Conservation (phyloP, 345 rosid species). For the Reutealis trisperma region DNA sequence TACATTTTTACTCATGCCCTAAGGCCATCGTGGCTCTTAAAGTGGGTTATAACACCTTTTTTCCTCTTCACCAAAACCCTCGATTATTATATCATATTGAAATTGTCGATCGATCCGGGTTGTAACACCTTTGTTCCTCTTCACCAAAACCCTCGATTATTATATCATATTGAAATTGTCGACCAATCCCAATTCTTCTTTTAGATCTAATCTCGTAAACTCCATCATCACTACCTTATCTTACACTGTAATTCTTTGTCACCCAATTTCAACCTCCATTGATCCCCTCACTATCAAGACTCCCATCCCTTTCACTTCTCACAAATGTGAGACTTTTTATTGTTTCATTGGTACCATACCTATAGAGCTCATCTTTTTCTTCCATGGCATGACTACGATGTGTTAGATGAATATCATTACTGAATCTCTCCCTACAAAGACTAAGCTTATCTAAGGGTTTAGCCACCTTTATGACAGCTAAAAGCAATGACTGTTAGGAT, state of each 20-base stretch:
- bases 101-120: too few relatives aligned
- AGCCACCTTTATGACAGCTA: slow-evolving; percentile 98
- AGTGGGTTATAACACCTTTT: too few relatives aligned
- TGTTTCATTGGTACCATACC: slow-evolving; percentile 69
- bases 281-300: slow-evolving; percentile 79
- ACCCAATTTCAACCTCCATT: slow-evolving; percentile 67
- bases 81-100: too few relatives aligned
- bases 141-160: too few relatives aligned
- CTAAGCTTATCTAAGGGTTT: slow-evolving; percentile 95
- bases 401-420: slow-evolving; percentile 95
- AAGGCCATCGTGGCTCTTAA: too few relatives aligned
- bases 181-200: slow-evolving; percentile 29
- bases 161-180: too few relatives aligned
- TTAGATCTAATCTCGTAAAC: slow-evolving; percentile 37
- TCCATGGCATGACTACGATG: slow-evolving; percentile 81
- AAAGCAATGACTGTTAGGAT: slow-evolving; percentile 88
- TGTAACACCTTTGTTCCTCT: too few relatives aligned
- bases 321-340: slow-evolving; percentile 75
- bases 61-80: too few relatives aligned
- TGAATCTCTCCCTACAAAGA: slow-evolving; percentile 95
- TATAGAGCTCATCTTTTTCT: slow-evolving; percentile 72
- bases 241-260: slow-evolving; percentile 38
- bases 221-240: slow-evolving; percentile 32
- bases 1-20: too few relatives aligned
- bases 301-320: slow-evolving; percentile 77